phyloP scores from a whole-genome alignment of 768 basidiomycete species.

The Kondoa subrosea region DNA sequence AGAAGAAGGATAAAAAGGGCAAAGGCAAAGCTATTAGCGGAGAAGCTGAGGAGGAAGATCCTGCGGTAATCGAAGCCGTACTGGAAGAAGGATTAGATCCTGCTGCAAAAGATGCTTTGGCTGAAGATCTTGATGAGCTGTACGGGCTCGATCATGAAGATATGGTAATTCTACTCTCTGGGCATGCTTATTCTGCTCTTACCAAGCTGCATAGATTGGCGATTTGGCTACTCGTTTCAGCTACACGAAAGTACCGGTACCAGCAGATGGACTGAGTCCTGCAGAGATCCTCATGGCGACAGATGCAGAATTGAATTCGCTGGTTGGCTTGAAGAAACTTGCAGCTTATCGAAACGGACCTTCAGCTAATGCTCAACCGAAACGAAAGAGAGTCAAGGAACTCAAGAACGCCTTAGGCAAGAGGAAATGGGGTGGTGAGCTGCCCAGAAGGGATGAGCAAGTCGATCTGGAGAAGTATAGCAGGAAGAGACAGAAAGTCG shows the following conservation, averaged over 20 bases:
- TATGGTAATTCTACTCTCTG: constrained; percentile 44
- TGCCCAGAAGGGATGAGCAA: constrained; percentile 23
- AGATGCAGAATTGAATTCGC: constrained; percentile 81
- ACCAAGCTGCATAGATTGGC: constrained; percentile 46
- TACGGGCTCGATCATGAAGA: constrained; percentile 89
- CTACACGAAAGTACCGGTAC: constrained; percentile 52
- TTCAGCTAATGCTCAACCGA: constrained; percentile 46
- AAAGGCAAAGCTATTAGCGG: constrained; percentile 21
- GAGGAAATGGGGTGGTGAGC: constrained; percentile 33
- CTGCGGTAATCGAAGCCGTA: constrained; percentile 43
- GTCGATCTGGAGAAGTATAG: constrained; percentile 30
- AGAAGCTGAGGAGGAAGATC: constrained; percentile 32
- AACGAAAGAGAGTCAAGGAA: constrained; percentile 40
- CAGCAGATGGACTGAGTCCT: constrained; percentile 49
- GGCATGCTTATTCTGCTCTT: not conserved
- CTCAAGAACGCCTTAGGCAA: constrained; percentile 24
- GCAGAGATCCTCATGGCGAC: constrained; percentile 78
- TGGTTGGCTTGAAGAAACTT: constrained; percentile 71
- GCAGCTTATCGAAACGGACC: constrained; percentile 58
- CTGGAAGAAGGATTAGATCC: constrained; percentile 41
- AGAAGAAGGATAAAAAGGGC: constrained; percentile 36
- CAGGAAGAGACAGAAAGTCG: not conserved
- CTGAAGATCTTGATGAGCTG: constrained; percentile 64
- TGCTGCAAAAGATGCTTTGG: constrained; percentile 30
- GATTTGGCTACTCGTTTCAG: constrained; percentile 84